Base-by-base conservation (phyloP, 768 basidiomycete genomes). In the Neoboletus subvelutipes region DNA sequence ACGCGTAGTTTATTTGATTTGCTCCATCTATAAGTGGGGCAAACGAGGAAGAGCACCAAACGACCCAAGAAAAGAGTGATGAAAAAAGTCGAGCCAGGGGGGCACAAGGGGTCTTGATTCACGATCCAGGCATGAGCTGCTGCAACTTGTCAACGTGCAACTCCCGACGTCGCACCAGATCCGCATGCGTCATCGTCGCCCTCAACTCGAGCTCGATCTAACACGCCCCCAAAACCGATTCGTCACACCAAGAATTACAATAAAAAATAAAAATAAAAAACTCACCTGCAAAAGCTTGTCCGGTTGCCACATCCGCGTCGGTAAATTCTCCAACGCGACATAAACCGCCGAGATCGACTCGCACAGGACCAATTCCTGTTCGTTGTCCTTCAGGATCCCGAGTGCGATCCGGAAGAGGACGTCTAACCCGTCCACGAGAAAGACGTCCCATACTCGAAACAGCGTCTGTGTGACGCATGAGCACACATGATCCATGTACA, bases 361-460 rank as follows among this genome's bases (percentile, higher is more conserved):
- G 68, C 92, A 93, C 0, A 80, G 80, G 24, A 96, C 75, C 1
- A 99, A 82, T 62, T 97, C 94, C 41, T 79, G 78, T 69, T 96
- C 92, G 71, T 91, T 92, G 56, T 78, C 81, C 55, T 88, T 87
- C 49, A 99, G 78, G 41, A 98, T 92, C 20, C 85, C 88, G 41
- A 98, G 78, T 0, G 94, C 93, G 45, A 95, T 73, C n/a, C 95
- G 86, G 74, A 94, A 94, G 18, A 96, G 79, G 6, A 94, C 90
- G 62, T 95, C 93, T 26, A 94, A 78, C 2, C 96, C 96, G 66
- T 97, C 94, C 2, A 95, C 86, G 55, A 98, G 84, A 73, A 98
- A 92, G 20, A 97, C 80, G 65, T 99, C 96, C 95, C 97, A 98
- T 7, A 98, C 87, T 49, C 96, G 80, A 74, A 98, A 95, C 40